These are phyloP conservation scores for Trametes versicolor DNA, from an alignment of 1,284 basidiomycete genomes.

Conservation along the genomic window DNA sequence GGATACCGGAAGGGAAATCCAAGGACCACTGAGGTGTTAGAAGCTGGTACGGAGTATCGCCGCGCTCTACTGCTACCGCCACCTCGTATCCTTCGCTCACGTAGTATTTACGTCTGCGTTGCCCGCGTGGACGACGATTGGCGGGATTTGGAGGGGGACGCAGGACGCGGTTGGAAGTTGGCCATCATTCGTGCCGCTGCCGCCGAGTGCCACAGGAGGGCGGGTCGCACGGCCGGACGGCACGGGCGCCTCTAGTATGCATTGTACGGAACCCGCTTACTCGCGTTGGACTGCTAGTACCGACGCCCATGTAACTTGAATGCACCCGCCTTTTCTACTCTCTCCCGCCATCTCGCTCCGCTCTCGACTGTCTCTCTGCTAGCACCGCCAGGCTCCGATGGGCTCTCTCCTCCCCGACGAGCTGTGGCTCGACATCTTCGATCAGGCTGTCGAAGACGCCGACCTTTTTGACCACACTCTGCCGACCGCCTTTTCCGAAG, in stretches of 20 bases:
- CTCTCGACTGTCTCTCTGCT: not conserved
- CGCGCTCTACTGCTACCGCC: not conserved
- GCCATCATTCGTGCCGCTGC: conserved; percentile 1
- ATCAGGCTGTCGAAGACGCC: conserved; percentile 72
- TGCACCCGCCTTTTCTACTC: conserved; percentile 2
- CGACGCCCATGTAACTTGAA: conserved; percentile 16
- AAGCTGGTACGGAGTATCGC: not conserved
- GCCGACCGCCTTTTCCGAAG: conserved; percentile 66
- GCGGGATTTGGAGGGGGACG: not conserved
- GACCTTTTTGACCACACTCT: conserved; percentile 64
- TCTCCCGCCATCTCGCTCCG: not conserved
- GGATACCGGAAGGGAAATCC: conserved; percentile 76
- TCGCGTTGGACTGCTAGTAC: conserved; percentile 1
- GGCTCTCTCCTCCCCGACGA: conserved; percentile 62
- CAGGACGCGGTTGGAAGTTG: not conserved
- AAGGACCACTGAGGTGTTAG: conserved; percentile 50
- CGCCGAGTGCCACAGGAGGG: conserved; percentile 11
- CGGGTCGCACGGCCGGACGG: not conserved
- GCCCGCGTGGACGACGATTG: not conserved
- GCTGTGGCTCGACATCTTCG: conserved; percentile 73
- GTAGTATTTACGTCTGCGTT: conserved; percentile 4
- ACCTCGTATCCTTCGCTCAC: not conserved
- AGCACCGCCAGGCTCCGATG: conserved; percentile 32
- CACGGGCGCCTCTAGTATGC: conserved; percentile 12
- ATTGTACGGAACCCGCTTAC: conserved; percentile 8